Evolutionary conservation across 257 asterid species (phyloP), one percentile per base, ranked within the genome.

Genomic region (Knoxia roxburghii): DNA sequence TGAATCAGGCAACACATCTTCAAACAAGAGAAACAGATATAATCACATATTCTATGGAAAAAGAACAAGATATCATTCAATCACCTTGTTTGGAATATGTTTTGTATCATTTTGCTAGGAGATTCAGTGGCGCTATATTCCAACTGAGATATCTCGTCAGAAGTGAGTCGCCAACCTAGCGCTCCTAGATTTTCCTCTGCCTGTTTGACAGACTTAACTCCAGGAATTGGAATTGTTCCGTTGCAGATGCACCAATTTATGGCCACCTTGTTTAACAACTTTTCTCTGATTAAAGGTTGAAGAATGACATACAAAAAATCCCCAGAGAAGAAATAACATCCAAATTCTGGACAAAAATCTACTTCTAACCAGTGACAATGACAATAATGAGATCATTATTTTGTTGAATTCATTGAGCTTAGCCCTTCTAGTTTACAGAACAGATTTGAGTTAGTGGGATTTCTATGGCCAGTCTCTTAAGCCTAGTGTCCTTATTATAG

Each of bases 171-270:
- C 99, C 97, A 93, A n/a, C 99, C 99, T 23, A 93, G 93, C 41
- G 97, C 95, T 18, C 95, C 99, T 20, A 90, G 79, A 75, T 93
- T 90, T 55, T 90, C 95, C 60, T 87, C 85, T 3, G 81, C 94
- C 77, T 93, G 99, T 72, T 85, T 79, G 11, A 90, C 76, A 0
- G 96, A 81, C 81, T 93, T 93, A 0, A 93, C 84, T 26, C 95
- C 97, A 1, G 99, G 97, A 30, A 93, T 93, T 0, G 97, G 97
- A 62, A 90, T 78, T 3, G 97, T 85, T 29, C 95, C 94, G 75
- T 90, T 86, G 78, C 85, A 75, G 59, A 90, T 87, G 79, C 99
- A 90, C 99, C 99, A 93, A 74, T 93, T 93, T 77, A 90, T 85
- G 5, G 99, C 99, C 35, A 92, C 93, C 98, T 89, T 78, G n/a